phyloP scores from a whole-genome alignment of 805 yeast species.

The Kuraishia hungarica region DNA sequence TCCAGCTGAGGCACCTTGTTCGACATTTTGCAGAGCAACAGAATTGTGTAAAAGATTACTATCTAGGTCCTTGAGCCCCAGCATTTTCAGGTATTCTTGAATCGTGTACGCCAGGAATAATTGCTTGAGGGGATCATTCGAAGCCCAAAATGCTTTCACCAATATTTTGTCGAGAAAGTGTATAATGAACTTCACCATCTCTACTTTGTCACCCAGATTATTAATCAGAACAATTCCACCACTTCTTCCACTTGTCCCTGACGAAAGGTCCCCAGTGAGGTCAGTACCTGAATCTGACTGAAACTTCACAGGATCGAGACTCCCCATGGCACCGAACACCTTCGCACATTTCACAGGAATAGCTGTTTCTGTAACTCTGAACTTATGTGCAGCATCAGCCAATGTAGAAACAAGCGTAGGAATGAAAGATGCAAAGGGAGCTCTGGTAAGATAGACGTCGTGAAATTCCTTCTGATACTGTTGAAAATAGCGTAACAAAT shows the following conservation, averaged over 20 bases:
- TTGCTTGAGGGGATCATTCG: constrained; percentile 81
- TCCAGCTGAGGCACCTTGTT: background rate
- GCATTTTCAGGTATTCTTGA: constrained; percentile 71
- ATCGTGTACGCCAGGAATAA: constrained; percentile 78
- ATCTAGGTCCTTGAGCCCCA: constrained; percentile 32
- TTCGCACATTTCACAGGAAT: constrained; percentile 56
- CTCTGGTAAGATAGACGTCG: constrained; percentile 29
- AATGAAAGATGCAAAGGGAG: constrained; percentile 21
- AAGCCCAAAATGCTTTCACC: constrained; percentile 84
- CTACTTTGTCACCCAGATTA: constrained; percentile 55
- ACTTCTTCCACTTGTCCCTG: background rate
- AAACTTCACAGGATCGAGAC: constrained; percentile 41
- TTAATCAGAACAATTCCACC: constrained; percentile 28
- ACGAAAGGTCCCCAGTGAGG: background rate
- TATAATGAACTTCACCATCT: constrained; percentile 55
- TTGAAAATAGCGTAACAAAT: constrained; percentile 44
- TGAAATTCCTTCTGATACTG: constrained; percentile 43
- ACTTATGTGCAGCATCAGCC: constrained; percentile 48
- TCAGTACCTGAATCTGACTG: background rate
- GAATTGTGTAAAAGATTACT: background rate
- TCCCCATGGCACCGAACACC: constrained; percentile 71
- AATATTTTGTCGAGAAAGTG: constrained; percentile 59
- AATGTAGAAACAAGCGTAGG: constrained; percentile 43
- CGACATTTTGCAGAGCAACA: background rate
- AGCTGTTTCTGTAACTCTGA: constrained; percentile 33